Percentiles rank a stretch among this genome's conserved stretches.
These are phyloP conservation scores for Pichia sp. DNA, from an alignment of 1,139 yeast species.

Conservation along the genomic window DNA sequence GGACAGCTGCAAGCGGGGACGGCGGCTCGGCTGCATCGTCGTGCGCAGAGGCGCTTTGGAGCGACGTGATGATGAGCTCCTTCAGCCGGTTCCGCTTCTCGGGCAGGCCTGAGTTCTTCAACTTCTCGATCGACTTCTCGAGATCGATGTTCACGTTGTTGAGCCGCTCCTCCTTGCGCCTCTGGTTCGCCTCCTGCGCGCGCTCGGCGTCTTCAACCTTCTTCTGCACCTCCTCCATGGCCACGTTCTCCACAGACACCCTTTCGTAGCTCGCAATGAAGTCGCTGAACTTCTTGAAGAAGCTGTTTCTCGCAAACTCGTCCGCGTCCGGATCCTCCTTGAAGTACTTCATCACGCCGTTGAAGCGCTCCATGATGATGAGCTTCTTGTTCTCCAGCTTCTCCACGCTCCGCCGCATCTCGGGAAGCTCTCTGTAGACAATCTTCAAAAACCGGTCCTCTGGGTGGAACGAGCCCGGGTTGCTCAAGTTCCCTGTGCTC, in stretches of 20 bases:
- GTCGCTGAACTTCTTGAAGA: slow-evolving; percentile 72
- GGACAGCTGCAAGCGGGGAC: no score
- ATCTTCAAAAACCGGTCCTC: slow-evolving; percentile 59
- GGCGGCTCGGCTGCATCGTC: not conserved
- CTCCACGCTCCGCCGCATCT: slow-evolving; percentile 64
- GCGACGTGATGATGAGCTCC: slow-evolving; percentile 16
- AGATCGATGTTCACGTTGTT: slow-evolving; percentile 48
- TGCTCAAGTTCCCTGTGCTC: slow-evolving; percentile 73
- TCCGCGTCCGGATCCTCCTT: slow-evolving; percentile 73
- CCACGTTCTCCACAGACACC: slow-evolving; percentile 71
- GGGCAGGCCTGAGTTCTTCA: slow-evolving; percentile 67
- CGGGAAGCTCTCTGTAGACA: slow-evolving; percentile 61
- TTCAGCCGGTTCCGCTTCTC: slow-evolving; percentile 34
- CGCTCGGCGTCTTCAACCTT: slow-evolving; percentile 73
- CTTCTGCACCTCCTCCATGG: slow-evolving; percentile 74
- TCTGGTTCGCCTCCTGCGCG: slow-evolving; percentile 45
- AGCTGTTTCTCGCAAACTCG: slow-evolving; percentile 60
- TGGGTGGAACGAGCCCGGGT: slow-evolving; percentile 71
- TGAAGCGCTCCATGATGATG: slow-evolving; percentile 63
- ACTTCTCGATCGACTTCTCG: slow-evolving; percentile 68
- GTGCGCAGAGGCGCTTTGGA: slow-evolving; percentile 12
- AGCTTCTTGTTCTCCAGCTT: slow-evolving; percentile 59
- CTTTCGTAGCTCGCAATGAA: slow-evolving; percentile 72
- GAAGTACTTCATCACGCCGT: slow-evolving; percentile 63
- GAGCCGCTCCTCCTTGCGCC: slow-evolving; percentile 29